A percentile compares a stretch with the other conserved stretches of the same genome.
Conservation (phyloP, 106 monocot genomes). For the Agapanthus africanus region DNA sequence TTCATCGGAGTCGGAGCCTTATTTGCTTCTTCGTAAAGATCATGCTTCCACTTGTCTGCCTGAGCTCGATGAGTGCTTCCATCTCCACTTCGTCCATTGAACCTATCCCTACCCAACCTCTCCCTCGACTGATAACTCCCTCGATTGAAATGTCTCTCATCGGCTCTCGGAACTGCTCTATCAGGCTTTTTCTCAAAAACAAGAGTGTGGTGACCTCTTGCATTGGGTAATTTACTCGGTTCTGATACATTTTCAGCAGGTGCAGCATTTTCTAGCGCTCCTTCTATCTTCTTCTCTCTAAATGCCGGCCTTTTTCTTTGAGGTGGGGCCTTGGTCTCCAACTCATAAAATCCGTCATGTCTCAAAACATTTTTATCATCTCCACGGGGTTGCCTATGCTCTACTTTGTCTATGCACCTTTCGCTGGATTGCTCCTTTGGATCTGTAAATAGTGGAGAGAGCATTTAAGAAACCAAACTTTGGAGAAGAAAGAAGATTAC, state of each 20-base stretch:
- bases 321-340: constrained; percentile 33
- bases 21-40: constrained; percentile 73
- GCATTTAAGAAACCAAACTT: neutral
- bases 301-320: constrained; percentile 57
- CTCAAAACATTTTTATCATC: constrained; percentile 38
- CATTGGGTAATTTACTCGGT: neutral
- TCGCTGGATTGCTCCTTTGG: constrained; percentile 27
- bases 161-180: constrained; percentile 8
- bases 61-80: constrained; percentile 19
- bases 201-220: constrained; percentile 14
- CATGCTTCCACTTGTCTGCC: constrained; percentile 88
- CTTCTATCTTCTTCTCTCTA: constrained; percentile 44
- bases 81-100: constrained; percentile 18
- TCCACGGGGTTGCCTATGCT: constrained; percentile 4
- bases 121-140: constrained; percentile 32
- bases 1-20: constrained; percentile 61
- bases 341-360: constrained; percentile 53
- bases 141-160: constrained; percentile 29
- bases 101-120: constrained; percentile 34
- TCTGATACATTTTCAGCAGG: constrained; percentile 19
- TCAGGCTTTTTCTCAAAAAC: constrained; percentile 19
- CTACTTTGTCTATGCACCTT: constrained; percentile 21
- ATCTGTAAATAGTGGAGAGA: constrained; percentile 21
- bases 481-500: neutral
- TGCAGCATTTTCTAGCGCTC: constrained; percentile 11